Base-by-base conservation (phyloP, 768 basidiomycete genomes). In the Scleroderma citrinum region DNA sequence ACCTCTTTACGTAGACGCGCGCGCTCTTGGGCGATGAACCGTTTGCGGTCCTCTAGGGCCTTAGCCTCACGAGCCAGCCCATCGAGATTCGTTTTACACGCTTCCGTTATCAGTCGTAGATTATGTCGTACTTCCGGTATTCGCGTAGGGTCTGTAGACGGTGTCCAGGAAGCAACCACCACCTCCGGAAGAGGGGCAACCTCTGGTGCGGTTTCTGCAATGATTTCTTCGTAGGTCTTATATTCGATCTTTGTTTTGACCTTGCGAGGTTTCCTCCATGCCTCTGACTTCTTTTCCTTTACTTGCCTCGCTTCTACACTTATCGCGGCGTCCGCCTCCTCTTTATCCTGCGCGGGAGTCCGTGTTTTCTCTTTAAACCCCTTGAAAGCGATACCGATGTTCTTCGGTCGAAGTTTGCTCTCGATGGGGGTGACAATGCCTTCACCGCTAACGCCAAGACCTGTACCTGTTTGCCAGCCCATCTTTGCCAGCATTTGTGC, bases 111-210 rank as follows among this genome's bases (percentile, higher is more conserved):
- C 37, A 97, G 78, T 4, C 87, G 82, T 23, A 99, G 69, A 64
- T 98, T 99, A 64, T 99, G 94, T 21, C 95, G 81, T n/a, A 99
- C 81, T 72, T 99, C 96, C 0, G 96, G 96, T 53, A 98, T 83
- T 47, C 90, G 85, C 42, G 83, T 90, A 6, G 85, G 77, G 57
- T 99, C 95, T 13, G 82, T 81, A 0, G 92, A 83, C 1, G 92
- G 91, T 10, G 87, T 84, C 92, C 93, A 96, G 3, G 80, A 81
- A 51, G 76, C 85, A 56, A 76, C 65, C 17, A 83, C 81, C 29
- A 93, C 69, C 36, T 92, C 85, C 12, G 92, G 81, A 42, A 98
- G 64, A 2, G 92, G 93, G 4, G 86, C 76, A 20, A 95, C 83
- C 71, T 97, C 92, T 29, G 86, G 77, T n/a, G 94, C 91, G 20